Conservation (phyloP, 805 yeast genomes). For the Pichia paraexigua region DNA sequence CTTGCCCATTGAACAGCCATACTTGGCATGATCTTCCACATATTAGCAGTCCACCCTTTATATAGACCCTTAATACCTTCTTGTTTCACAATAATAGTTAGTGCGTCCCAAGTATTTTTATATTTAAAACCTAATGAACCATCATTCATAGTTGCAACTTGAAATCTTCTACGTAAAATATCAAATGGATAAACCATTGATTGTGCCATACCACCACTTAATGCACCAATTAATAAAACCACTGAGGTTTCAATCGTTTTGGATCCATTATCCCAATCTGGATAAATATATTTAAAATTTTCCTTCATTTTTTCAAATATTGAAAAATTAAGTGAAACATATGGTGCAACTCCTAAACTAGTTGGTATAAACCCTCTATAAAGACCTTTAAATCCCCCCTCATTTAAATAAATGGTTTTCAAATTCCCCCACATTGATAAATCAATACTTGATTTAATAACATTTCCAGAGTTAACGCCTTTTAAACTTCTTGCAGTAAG, state of each 20-base stretch:
- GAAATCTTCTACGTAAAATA: conserved; percentile 79
- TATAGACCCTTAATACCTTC: conserved; percentile 74
- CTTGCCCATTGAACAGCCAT: conserved; percentile 95
- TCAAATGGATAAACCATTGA: conserved; percentile 89
- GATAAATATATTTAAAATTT: neutral
- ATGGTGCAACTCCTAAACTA: conserved; percentile 89
- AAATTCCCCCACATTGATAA: conserved; percentile 66
- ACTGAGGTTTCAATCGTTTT: conserved; percentile 21
- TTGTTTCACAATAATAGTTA: conserved; percentile 52
- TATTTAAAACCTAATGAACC: conserved; percentile 79
- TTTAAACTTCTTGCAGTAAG: conserved; percentile 63
- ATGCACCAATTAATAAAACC: conserved; percentile 72
- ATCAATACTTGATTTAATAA: conserved; percentile 38
- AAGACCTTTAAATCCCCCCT: conserved; percentile 75
- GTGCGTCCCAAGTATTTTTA: conserved; percentile 66
- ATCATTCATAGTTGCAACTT: conserved; percentile 76
- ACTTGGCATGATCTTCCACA: conserved; percentile 85
- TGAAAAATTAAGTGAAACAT: conserved; percentile 87
- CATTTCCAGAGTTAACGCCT: conserved; percentile 30
- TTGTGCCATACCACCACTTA: conserved; percentile 85
- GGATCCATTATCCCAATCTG: conserved; percentile 26
- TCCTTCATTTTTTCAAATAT: conserved; percentile 79
- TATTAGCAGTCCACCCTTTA: conserved; percentile 69
- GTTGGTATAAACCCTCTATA: conserved; percentile 90
- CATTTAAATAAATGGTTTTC: conserved; percentile 52